A percentile compares a stretch with the other conserved stretches of the same genome.
These are phyloP conservation scores for Hippophae tibetana DNA, from an alignment of 306 rosid species.

Conservation along the genomic window DNA sequence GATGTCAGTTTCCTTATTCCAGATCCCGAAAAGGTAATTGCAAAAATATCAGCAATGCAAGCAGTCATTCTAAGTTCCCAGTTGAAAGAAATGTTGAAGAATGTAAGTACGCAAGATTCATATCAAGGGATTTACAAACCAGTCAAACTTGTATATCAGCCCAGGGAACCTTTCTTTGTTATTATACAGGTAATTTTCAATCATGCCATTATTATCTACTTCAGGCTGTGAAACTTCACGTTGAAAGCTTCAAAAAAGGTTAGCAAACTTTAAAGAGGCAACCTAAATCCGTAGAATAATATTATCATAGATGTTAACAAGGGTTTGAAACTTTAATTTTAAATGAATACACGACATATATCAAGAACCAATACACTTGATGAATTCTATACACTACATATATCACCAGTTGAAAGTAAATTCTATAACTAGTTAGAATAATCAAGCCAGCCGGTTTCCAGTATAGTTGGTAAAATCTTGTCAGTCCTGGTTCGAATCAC, in stretches of 20 bases:
- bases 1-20: constrained; percentile 25
- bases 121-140: constrained; percentile 55
- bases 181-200: constrained; percentile 61
- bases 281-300: not conserved
- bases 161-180: constrained; percentile 84
- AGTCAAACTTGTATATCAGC: constrained; percentile 66
- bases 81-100: constrained; percentile 65
- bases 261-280: not conserved
- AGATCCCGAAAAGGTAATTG: constrained; percentile 53
- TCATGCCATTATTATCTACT: not conserved
- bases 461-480: no score
- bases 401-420: no score
- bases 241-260: not conserved
- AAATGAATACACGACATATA: not conserved
- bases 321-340: not conserved
- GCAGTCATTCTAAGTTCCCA: constrained; percentile 67
- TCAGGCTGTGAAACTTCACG: not conserved
- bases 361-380: no score
- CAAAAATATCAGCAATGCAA: constrained; percentile 53
- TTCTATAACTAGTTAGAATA: no score
- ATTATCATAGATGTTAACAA: not conserved
- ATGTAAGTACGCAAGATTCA: constrained; percentile 37
- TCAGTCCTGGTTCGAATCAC: no score
- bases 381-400: no score
- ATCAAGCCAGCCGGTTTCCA: no score